Base-by-base conservation (phyloP, 78 protist species). In the Dictyostelium brefeldianum region DNA sequence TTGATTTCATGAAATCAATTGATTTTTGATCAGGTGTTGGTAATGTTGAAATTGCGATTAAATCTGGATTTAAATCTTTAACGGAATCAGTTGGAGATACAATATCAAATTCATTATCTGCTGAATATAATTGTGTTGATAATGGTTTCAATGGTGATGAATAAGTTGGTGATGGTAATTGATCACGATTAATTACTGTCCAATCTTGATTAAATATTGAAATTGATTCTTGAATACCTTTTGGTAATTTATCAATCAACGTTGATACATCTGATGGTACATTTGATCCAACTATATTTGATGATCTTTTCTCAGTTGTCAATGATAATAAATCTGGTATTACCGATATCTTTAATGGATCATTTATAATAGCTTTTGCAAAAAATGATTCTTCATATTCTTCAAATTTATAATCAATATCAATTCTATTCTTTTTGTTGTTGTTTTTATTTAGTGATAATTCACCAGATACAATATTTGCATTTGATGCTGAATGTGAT, bases 361-460 rank as follows among this genome's bases (percentile, higher is more conserved):
- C 91, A 29, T 84, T 84, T 67, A 84, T 84, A 48, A 57, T 74
- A 5, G 71, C 65, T 29, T 84, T 84, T 0, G 78, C 29, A 46
- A 84, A 84, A 18, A 84, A 84, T 5, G 47, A 64, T 1, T 84
- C 91, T 12, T 84, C 91, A 25, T 84, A 84, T 4, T 84, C 91
- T 11, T 84, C 91, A 57, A 84, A 84, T 22, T 84, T 74, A 51
- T 84, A 84, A 5, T 84, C 91, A 15, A 71, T 27, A 41, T 71
- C 69, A 22, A 59, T 22, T 59, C 69, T 59, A 59, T 18, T 59
- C 69, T 59, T 59, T 59, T 59, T 59, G 77, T 29, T 36, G 50
- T 69, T 59, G 31, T 59, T 59, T 10, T 22, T 59, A 27, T 18
- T 56, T n/a, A n/a, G 64, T 56, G 43, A 3, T 36, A 36, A 36